Conservation (phyloP, 148 eudicot genomes). For the Diospyros kaki region DNA sequence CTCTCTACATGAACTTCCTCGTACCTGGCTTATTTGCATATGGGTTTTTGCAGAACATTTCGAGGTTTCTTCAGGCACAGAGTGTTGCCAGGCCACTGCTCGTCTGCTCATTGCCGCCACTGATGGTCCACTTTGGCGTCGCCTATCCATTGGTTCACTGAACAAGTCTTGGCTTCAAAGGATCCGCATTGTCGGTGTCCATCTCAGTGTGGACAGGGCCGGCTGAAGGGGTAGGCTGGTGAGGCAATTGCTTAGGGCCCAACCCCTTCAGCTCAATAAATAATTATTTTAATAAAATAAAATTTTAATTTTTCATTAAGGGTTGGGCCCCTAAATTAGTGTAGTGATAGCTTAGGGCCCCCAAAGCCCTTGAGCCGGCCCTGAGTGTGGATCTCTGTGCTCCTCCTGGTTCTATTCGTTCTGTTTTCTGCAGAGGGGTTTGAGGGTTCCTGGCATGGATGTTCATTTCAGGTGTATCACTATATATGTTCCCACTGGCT, state of each 20-base stretch:
- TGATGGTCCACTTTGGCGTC: constrained; percentile 41
- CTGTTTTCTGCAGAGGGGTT: constrained; percentile 25
- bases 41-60: constrained; percentile 49
- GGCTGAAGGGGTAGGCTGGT: no score
- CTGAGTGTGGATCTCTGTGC: constrained; percentile 45
- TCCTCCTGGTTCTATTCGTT: constrained; percentile 35
- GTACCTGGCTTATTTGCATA: constrained; percentile 57
- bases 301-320: no score
- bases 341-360: no score
- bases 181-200: constrained; percentile 60
- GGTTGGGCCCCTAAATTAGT: no score
- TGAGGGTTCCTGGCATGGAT: constrained; percentile 47
- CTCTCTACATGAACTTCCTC: constrained; percentile 53
- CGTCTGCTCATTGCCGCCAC: constrained; percentile 42
- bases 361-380: no score
- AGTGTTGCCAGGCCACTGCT: constrained; percentile 50
- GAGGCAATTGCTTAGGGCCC: no score
- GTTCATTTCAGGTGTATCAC: constrained; percentile 12
- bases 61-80: constrained; percentile 66
- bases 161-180: constrained; percentile 42
- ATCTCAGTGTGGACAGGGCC: constrained; percentile 58
- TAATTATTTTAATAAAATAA: no score
- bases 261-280: no score
- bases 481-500: background rate
- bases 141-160: constrained; percentile 39